Conservation (phyloP, 768 basidiomycete species). For the Calocera cornea region DNA sequence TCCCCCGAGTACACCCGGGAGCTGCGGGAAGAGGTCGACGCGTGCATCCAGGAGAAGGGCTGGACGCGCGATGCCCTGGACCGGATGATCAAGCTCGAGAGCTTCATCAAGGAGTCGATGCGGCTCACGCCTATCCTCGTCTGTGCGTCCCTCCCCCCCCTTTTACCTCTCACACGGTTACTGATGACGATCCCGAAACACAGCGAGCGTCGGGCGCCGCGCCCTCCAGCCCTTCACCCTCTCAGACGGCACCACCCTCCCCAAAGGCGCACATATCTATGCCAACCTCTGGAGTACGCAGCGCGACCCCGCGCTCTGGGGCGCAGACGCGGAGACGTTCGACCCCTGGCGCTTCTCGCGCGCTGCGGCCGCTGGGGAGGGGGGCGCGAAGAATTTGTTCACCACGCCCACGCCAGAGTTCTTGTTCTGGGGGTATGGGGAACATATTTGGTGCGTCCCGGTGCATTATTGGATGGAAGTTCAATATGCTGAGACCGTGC, state of each 20-base stretch:
- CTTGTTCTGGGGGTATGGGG: neutral
- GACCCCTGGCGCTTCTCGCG: constrained; percentile 14
- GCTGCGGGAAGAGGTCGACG: constrained; percentile 5
- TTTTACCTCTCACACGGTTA: neutral
- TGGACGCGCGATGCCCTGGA: constrained; percentile 5
- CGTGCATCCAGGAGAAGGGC: neutral
- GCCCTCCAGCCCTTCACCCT: constrained; percentile 14
- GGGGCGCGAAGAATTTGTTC: neutral
- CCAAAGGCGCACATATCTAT: constrained; percentile 19
- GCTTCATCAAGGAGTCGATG: constrained; percentile 10
- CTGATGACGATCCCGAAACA: neutral
- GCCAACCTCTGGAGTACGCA: constrained; percentile 13
- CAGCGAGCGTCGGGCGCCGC: constrained; percentile 9
- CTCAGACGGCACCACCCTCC: constrained; percentile 14
- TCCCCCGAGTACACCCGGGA: constrained; percentile 16
- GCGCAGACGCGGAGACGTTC: constrained; percentile 12
- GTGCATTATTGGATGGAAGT: too few species aligned
- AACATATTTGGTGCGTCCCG: neutral
- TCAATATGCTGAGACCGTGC: neutral
- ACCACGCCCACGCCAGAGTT: neutral
- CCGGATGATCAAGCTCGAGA: constrained; percentile 8
- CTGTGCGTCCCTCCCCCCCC: neutral
- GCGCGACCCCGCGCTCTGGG: constrained; percentile 12
- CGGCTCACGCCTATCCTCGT: constrained; percentile 1
- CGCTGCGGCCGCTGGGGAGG: neutral